Base-by-base conservation (phyloP, 176 grass and related monocot genomes). In the Pontederia crassipes region DNA sequence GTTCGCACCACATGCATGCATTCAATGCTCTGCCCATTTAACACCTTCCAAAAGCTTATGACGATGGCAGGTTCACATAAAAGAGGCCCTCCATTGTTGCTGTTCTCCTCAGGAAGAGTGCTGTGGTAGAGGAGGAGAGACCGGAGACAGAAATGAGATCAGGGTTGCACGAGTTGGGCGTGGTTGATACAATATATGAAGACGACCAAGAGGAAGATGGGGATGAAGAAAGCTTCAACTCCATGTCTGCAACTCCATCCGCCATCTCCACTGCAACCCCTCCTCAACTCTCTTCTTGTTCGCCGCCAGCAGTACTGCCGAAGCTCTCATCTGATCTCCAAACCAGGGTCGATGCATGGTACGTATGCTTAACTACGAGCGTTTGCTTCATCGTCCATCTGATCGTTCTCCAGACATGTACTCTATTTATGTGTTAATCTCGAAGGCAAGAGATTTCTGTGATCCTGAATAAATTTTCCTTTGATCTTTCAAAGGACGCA, bases 141-240 rank as follows among this genome's bases (percentile, higher is more conserved):
- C 28, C 46, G 17, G 8, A 60, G 46, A 20, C 20, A 57, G 82
- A 84, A 76, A 85, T 85, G 79, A 73, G 76, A 40, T 40, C 32
- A 29, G 73, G 62, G 35, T 92, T 87, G 93, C 79, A 86, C 55
- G 84, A 88, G 55, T 74, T 98, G 52, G 84, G 93, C 46, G 81
- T 98, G 67, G 93, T 98, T 20, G 84, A 86, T 72, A 98, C 93
- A 61, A 98, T 98, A 75, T 92, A 89, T 72, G 93, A 98, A 83
- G 84, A 85, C 50, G 81, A 95, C 59, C 79, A 80, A 72, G 89
- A 88, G 28, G 87, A 89, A 52, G 85, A 85, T 0, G 76, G 77
- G 10, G 28, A 73, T 0, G 32, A 47, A 17, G 59, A 86, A 28
- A 52, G 73, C 75, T 81, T 82, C 76, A 80, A 86, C 55, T 92